Evolutionary conservation across 768 basidiomycete species (phyloP).

Genomic region (Naganishia onofrii): DNA sequence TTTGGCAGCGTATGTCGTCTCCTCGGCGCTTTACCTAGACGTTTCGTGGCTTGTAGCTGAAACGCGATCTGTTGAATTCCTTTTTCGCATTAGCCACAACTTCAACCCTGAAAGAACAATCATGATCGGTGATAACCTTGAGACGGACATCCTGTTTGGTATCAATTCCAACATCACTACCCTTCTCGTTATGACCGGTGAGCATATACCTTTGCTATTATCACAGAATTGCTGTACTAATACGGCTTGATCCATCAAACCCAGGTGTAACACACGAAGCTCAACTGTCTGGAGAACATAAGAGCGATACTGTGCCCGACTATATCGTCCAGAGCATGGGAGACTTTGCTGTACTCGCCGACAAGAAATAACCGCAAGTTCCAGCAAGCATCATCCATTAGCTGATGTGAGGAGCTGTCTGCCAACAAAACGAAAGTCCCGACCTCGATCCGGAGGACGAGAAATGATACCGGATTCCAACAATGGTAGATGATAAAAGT

Average conservation of each 20-base stretch:
- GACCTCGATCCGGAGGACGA: too few relatives aligned
- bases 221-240: not conserved
- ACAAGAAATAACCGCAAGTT: slow-evolving; percentile 19
- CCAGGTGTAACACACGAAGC: slow-evolving; percentile 73
- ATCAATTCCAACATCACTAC: slow-evolving; percentile 79
- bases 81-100: slow-evolving; percentile 60
- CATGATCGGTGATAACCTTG: slow-evolving; percentile 93
- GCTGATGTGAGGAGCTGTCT: not conserved
- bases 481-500: not conserved
- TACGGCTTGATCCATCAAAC: slow-evolving; percentile 6
- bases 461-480: too few relatives aligned
- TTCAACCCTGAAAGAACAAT: slow-evolving; percentile 83
- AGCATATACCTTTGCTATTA: slow-evolving; percentile 11
- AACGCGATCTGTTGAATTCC: not conserved
- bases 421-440: not conserved
- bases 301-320: slow-evolving; percentile 72
- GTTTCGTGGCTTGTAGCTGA: not conserved
- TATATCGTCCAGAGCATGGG: slow-evolving; percentile 78
- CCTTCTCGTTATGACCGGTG: slow-evolving; percentile 87
- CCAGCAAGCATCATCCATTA: not conserved
- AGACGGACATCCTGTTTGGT: slow-evolving; percentile 94
- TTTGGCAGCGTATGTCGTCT: slow-evolving; percentile 61
- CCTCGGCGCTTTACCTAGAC: slow-evolving; percentile 32
- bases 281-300: slow-evolving; percentile 68
- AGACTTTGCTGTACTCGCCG: slow-evolving; percentile 59